Evolutionary conservation across 768 basidiomycete genomes (phyloP).

Genomic region (Daedaleopsis sinensis): DNA sequence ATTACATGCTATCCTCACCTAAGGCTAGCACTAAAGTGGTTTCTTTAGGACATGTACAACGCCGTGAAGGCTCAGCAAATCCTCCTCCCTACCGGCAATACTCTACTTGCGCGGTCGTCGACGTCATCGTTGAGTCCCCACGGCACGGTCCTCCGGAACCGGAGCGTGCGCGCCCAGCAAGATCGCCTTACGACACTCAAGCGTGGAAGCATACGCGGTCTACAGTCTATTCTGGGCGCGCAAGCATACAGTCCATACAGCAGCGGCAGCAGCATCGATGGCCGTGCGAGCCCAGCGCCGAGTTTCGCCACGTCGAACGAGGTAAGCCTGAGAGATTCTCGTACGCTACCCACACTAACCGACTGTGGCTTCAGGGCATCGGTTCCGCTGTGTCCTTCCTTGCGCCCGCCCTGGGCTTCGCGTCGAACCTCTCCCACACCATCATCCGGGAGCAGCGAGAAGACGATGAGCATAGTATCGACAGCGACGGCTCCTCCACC

Average conservation of each 20-base stretch:
- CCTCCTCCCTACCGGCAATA: conserved; percentile 70
- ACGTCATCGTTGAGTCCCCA: conserved; percentile 60
- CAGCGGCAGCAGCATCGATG: conserved; percentile 81
- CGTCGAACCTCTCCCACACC: conserved; percentile 92
- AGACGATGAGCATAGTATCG: conserved; percentile 77
- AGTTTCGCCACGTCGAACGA: conserved; percentile 93
- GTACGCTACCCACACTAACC: not conserved
- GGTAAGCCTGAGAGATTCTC: conserved; percentile 39
- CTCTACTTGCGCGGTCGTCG: conserved; percentile 45
- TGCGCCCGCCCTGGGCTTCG: conserved; percentile 91
- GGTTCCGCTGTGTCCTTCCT: conserved; percentile 71
- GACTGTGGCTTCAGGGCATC: conserved; percentile 43
- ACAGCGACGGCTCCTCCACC: conserved; percentile 68
- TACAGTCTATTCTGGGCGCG: conserved; percentile 74
- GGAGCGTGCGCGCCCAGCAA: conserved; percentile 65
- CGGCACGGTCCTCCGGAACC: conserved; percentile 57
- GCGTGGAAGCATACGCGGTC: conserved; percentile 88
- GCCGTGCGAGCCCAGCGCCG: conserved; percentile 91
- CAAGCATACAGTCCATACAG: conserved; percentile 82
- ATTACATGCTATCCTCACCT: conserved; percentile 12
- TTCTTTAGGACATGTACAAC: conserved; percentile 85
- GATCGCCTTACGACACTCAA: conserved; percentile 81
- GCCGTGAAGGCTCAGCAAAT: conserved; percentile 92
- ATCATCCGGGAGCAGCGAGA: conserved; percentile 96
- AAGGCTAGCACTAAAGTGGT: too few relatives aligned